These are phyloP conservation scores for baker's yeast (Saccharomyces cerevisiae) DNA, from an alignment of 805 yeast species.

Conservation along the genomic window DNA sequence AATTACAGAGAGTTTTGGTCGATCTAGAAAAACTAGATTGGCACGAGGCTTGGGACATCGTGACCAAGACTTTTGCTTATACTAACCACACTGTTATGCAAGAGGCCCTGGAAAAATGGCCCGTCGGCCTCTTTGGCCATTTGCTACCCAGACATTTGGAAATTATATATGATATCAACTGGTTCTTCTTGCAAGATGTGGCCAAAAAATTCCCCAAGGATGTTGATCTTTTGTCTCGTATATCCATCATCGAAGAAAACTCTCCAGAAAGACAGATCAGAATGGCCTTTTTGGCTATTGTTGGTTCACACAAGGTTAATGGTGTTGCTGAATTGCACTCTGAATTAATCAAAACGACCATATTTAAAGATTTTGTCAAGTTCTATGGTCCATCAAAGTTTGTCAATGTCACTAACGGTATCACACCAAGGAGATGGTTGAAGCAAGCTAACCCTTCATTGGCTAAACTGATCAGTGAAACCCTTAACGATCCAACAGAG, in stretches of 20 bases:
- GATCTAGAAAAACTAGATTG: conserved; percentile 76
- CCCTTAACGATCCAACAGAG: conserved; percentile 52
- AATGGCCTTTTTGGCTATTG: conserved; percentile 86
- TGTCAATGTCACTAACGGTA: conserved; percentile 89
- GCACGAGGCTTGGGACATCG: conserved; percentile 82
- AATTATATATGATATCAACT: conserved; percentile 79
- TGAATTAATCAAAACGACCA: conserved; percentile 79
- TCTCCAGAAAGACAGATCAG: conserved; percentile 71
- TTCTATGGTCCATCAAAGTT: conserved; percentile 77
- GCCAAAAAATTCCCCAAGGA: conserved; percentile 72
- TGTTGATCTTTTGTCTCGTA: conserved; percentile 50
- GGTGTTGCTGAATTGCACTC: conserved; percentile 96
- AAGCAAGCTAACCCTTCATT: conserved; percentile 85
- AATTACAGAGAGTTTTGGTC: conserved; percentile 75
- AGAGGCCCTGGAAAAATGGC: conserved; percentile 95
- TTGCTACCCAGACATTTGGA: conserved; percentile 87
- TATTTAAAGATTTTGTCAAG: conserved; percentile 81
- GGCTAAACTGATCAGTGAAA: conserved; percentile 62
- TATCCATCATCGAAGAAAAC: conserved; percentile 75
- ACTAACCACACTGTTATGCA: conserved; percentile 93
- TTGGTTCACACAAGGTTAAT: conserved; percentile 88
- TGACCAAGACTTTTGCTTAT: conserved; percentile 74
- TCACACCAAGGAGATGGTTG: conserved; percentile 95
- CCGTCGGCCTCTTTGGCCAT: conserved; percentile 68
- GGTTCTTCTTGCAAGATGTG: conserved; percentile 66